Evolutionary conservation across 192 early-diverging fungal genomes (phyloP), one percentile per base, ranked within the genome.

Genomic region (Podila minutissima): DNA sequence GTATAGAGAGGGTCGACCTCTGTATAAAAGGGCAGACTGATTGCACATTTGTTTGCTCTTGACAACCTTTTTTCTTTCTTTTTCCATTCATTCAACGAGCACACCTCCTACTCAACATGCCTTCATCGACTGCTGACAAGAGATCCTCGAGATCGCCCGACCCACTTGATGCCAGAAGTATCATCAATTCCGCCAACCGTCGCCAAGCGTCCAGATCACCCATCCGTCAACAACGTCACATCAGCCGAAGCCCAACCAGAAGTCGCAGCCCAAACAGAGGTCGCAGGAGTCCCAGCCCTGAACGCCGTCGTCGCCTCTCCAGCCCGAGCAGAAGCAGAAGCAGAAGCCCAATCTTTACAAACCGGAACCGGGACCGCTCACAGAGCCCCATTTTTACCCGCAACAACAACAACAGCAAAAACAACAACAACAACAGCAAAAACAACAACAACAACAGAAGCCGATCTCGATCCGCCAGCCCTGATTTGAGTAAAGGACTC

Each of bases 241-340:
- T n/a, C 22, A 55, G 67, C 24, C 67, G 67, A 22, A 68, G 67
- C 37, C 46, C 24, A 41, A 67, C 3, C 31, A 13, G 20, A 20
- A 26, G 50, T 33, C 55, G 67, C 22, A 58, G 66, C 22, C 19
- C 50, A 20, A 35, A n/a, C 31, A 10, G 53, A 3, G 15, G 53
- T 20, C 41, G 67, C 28, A 38, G 59, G 15, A 61, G 62, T 19
- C 62, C 38, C 17, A 38, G 31, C 38, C 62, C 31, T 35, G 19
- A 38, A 28, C 64, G 46, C 24, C 26, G 49, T 41, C 64, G 64
- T 11, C 15, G 5, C 13, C 12, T 5, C 15, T 35, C 11, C 4
- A 63, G 33, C 33, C 41, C 35, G 24, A 63, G 60, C 60, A 62
- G 28, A 62, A 62, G 61, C 5, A 31, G 32, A 62, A 35, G 62